A percentile compares a stretch with the other conserved stretches of the same genome.
These are phyloP conservation scores for Drechslerella dactyloides DNA, from an alignment of 2,329 filamentous ascomycete species.

Conservation along the genomic window DNA sequence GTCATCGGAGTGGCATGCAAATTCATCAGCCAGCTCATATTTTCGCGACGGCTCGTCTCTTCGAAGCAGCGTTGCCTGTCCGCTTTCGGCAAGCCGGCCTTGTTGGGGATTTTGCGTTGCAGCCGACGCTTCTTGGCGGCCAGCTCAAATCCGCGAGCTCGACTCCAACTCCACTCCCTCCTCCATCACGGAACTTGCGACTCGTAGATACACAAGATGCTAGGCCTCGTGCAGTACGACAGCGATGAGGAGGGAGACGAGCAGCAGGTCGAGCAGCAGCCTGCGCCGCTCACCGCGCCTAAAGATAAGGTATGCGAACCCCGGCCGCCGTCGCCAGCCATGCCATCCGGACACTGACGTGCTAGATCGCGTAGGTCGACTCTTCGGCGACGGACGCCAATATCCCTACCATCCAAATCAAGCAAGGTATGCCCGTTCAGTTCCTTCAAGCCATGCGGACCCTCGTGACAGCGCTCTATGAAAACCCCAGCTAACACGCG, in stretches of 20 bases:
- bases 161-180: neutral
- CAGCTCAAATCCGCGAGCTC: slow-evolving; percentile 11
- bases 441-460: neutral
- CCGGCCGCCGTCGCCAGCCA: neutral
- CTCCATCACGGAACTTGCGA: neutral
- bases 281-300: neutral
- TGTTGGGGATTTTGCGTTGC: slow-evolving; percentile 22
- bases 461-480: neutral
- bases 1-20: no score
- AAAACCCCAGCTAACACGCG: slow-evolving; percentile 42
- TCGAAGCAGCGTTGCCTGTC: no score
- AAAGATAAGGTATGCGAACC: slow-evolving; percentile 38
- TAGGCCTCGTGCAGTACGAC: slow-evolving; percentile 58
- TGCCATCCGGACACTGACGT: slow-evolving; percentile 42
- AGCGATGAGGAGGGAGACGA: slow-evolving; percentile 57
- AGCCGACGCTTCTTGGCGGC: neutral
- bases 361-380: slow-evolving; percentile 47
- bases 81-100: no score
- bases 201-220: slow-evolving; percentile 42
- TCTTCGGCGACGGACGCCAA: slow-evolving; percentile 10
- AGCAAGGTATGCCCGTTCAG: slow-evolving; percentile 19
- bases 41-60: no score
- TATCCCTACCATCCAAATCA: slow-evolving; percentile 14
- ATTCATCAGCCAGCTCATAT: no score
- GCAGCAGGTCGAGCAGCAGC: slow-evolving; percentile 31